phyloP scores from a whole-genome alignment of 139 green algal species.

The Pleodorina starrii region DNA sequence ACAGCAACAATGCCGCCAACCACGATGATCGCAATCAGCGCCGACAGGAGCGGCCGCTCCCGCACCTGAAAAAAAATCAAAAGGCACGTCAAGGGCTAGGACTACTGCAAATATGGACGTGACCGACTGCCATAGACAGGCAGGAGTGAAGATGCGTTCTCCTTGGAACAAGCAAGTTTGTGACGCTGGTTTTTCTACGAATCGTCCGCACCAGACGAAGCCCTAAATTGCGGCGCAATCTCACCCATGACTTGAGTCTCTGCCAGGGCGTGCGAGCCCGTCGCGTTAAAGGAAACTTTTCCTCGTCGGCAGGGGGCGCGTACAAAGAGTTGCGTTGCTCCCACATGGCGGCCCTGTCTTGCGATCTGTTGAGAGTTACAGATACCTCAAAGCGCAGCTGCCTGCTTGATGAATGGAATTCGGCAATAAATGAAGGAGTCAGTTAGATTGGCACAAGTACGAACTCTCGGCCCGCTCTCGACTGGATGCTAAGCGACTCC shows the following conservation, averaged over 20 bases:
- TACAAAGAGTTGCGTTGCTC: background rate
- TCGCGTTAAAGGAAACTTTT: background rate
- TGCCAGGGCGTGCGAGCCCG: background rate
- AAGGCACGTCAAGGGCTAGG: background rate
- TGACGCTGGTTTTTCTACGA: background rate
- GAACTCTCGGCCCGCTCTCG: background rate
- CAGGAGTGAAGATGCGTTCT: background rate
- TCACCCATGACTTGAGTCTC: slow-evolving; percentile 3
- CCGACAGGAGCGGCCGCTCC: background rate
- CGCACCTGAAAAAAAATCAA: background rate
- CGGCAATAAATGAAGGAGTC: background rate
- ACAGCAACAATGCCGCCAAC: background rate
- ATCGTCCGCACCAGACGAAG: background rate
- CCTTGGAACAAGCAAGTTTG: background rate
- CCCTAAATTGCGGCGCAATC: background rate
- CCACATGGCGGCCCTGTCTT: background rate
- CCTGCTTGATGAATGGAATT: background rate
- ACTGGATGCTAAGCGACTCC: background rate
- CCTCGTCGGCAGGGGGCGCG: background rate
- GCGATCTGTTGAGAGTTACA: no score
- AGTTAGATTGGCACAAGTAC: background rate
- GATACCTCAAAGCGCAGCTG: no score
- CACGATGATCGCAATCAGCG: background rate
- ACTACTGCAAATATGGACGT: background rate
- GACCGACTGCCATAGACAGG: no score